Percentiles rank a stretch among this genome's conserved stretches.
These are phyloP conservation scores for Oryza rufipogon DNA, from an alignment of 176 grass and related monocot species.

Conservation along the genomic window DNA sequence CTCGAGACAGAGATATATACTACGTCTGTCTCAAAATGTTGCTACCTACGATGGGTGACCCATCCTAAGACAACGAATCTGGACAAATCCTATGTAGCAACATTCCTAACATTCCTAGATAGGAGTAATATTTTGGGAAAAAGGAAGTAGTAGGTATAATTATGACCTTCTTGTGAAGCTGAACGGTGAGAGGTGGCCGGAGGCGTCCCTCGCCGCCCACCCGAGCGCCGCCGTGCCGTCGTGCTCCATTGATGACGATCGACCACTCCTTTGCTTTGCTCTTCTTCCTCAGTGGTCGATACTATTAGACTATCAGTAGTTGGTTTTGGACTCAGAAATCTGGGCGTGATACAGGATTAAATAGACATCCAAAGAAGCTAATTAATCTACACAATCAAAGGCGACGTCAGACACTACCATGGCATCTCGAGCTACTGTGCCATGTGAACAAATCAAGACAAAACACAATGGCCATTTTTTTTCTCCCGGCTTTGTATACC, in stretches of 20 bases:
- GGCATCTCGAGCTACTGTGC: neutral
- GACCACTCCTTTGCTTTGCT: neutral
- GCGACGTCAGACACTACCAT: slow-evolving; percentile 4
- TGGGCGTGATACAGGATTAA: neutral
- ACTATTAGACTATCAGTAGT: neutral
- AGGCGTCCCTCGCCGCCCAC: slow-evolving; percentile 46
- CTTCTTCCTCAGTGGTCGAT: neutral
- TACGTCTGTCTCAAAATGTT: accelerated
- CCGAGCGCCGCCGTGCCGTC: slow-evolving; percentile 31
- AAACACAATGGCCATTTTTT: neutral
- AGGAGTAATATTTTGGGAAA: too few relatives aligned
- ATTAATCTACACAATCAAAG: neutral
- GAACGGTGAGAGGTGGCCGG: slow-evolving; percentile 50
- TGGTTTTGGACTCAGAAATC: neutral
- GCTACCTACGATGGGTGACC: too few relatives aligned
- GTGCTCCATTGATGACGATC: neutral
- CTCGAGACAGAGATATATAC: too few relatives aligned
- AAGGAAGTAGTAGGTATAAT: neutral
- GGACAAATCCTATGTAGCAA: too few relatives aligned
- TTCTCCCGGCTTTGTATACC: neutral
- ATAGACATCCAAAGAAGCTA: neutral
- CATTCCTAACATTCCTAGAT: too few relatives aligned
- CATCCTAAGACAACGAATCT: too few relatives aligned
- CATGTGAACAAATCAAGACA: neutral
- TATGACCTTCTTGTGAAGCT: slow-evolving; percentile 53